These are phyloP conservation scores for Exophiala spinifera DNA, from an alignment of 2,329 filamentous ascomycete genomes.

Conservation along the genomic window DNA sequence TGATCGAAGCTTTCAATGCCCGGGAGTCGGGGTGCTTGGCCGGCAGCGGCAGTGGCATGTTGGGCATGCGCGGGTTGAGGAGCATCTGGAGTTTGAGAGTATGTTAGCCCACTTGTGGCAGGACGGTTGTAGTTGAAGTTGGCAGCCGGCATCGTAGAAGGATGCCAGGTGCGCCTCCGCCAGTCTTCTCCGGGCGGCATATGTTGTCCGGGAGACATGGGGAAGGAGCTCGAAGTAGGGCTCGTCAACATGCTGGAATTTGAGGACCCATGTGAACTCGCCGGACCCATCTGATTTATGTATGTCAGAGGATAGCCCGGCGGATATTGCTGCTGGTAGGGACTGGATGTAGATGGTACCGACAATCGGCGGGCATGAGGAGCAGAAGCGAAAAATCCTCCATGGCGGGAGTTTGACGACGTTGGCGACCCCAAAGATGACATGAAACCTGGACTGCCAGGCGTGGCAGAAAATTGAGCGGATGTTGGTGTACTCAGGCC, in stretches of 20 bases:
- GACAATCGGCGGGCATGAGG: slow-evolving; percentile 74
- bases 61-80: slow-evolving; percentile 55
- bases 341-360: slow-evolving; percentile 71
- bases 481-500: slow-evolving; percentile 82
- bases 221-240: slow-evolving; percentile 64
- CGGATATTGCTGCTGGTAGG: slow-evolving; percentile 59
- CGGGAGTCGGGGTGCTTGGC: slow-evolving; percentile 67
- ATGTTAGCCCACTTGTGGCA: slow-evolving; percentile 69
- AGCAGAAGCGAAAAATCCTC: slow-evolving; percentile 69
- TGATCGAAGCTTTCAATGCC: slow-evolving; percentile 92
- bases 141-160: slow-evolving; percentile 61
- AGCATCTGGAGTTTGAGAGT: slow-evolving; percentile 68
- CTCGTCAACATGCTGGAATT: slow-evolving; percentile 61
- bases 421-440: slow-evolving; percentile 69
- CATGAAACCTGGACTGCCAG: slow-evolving; percentile 72
- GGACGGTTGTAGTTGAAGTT: slow-evolving; percentile 56
- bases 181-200: slow-evolving; percentile 66
- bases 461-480: slow-evolving; percentile 72
- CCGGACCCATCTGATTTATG: slow-evolving; percentile 51
- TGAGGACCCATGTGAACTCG: slow-evolving; percentile 57
- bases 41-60: slow-evolving; percentile 47
- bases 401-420: slow-evolving; percentile 64
- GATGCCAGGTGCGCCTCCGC: slow-evolving; percentile 87
- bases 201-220: slow-evolving; percentile 45
- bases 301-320: slow-evolving; percentile 20